phyloP scores from a whole-genome alignment of 148 eudicot species.

The Camellia lanceoleosa region DNA sequence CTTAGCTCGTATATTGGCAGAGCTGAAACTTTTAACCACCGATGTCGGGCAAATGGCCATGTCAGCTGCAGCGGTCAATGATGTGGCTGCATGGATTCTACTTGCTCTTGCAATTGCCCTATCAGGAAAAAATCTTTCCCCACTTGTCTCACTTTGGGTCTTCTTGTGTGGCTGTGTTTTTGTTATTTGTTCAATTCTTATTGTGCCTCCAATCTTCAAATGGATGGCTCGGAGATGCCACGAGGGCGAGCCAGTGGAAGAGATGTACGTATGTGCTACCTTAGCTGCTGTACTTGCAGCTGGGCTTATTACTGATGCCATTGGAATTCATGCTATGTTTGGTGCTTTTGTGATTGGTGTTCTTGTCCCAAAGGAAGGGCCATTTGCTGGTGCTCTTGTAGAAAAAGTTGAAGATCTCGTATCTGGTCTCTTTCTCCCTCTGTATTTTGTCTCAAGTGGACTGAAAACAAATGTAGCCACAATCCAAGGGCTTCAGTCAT shows the following conservation, averaged over 20 bases:
- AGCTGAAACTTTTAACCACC: slow-evolving; percentile 46
- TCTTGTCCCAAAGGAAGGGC: slow-evolving; percentile 38
- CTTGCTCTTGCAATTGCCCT: slow-evolving; percentile 43
- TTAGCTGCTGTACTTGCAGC: slow-evolving; percentile 34
- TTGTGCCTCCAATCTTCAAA: slow-evolving; percentile 23
- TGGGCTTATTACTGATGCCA: slow-evolving; percentile 36
- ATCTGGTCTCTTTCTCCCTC: slow-evolving; percentile 30
- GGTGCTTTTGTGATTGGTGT: slow-evolving; percentile 42
- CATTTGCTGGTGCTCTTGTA: slow-evolving; percentile 30
- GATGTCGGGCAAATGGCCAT: slow-evolving; percentile 35
- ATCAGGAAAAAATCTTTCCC: slow-evolving; percentile 23
- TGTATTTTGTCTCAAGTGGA: slow-evolving; percentile 37
- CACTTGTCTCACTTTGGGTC: slow-evolving; percentile 36
- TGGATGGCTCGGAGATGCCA: slow-evolving; percentile 29
- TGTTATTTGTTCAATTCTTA: slow-evolving; percentile 15
- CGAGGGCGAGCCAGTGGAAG: slow-evolving; percentile 24
- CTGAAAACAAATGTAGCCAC: slow-evolving; percentile 27
- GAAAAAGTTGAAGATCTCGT: slow-evolving; percentile 39
- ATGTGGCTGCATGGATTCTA: slow-evolving; percentile 41
- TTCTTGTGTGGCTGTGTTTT: slow-evolving; percentile 31
- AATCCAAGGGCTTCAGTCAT: slow-evolving; percentile 25
- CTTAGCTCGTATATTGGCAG: slow-evolving; percentile 46
- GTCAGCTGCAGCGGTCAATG: slow-evolving; percentile 46
- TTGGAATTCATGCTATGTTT: slow-evolving; percentile 45
- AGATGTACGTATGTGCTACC: slow-evolving; percentile 24